phyloP scores from a whole-genome alignment of 1,139 yeast species.

The Pneumocystis jirovecii region DNA sequence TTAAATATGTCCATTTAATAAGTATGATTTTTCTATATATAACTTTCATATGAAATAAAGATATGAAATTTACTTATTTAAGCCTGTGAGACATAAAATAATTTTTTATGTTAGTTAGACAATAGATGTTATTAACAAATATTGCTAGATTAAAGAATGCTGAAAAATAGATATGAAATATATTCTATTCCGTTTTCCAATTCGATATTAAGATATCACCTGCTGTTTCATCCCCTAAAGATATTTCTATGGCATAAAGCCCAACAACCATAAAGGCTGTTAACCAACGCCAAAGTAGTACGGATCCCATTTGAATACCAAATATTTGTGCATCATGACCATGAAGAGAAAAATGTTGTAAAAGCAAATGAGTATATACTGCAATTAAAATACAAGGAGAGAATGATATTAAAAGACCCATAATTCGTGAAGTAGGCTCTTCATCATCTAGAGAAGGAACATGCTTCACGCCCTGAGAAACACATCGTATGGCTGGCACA shows the following conservation, averaged over 20 bases:
- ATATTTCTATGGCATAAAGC: constrained; percentile 55
- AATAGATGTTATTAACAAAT: background rate
- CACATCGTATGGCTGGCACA: constrained; percentile 48
- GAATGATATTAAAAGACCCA: constrained; percentile 18
- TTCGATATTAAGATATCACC: background rate
- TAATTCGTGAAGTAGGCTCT: constrained; percentile 3
- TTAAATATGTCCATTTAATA: too few relatives aligned
- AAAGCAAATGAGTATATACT: constrained; percentile 81
- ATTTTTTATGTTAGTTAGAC: background rate
- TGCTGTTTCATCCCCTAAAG: background rate
- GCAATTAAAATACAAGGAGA: constrained; percentile 90
- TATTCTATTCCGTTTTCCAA: background rate
- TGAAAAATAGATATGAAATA: background rate
- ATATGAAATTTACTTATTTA: background rate
- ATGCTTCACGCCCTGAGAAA: constrained; percentile 9
- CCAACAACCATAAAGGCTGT: constrained; percentile 67
- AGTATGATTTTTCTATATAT: background rate
- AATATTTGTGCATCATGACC: constrained; percentile 27
- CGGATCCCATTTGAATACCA: constrained; percentile 24
- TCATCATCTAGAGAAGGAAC: constrained; percentile 6
- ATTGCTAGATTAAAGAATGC: background rate
- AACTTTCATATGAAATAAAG: too few relatives aligned
- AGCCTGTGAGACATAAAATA: background rate
- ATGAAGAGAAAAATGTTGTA: constrained; percentile 73
- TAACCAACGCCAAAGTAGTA: constrained; percentile 96